These are phyloP conservation scores for Lipomyces oligophaga DNA, from an alignment of 805 yeast genomes.

Conservation along the genomic window DNA sequence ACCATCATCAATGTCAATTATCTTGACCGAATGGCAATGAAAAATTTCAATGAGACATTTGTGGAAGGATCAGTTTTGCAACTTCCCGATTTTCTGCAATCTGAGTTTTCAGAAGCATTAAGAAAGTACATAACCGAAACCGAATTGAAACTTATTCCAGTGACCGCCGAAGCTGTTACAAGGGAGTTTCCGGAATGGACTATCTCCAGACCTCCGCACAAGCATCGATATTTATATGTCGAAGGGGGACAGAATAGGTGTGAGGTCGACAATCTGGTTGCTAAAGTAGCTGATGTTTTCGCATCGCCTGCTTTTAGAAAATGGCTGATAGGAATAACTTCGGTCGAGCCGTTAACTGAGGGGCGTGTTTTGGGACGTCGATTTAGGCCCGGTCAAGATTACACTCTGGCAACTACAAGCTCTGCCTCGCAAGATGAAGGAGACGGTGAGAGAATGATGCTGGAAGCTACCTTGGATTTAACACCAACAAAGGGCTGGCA, in stretches of 20 bases:
- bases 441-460: slow-evolving; percentile 43
- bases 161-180: slow-evolving; percentile 37
- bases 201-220: slow-evolving; percentile 88
- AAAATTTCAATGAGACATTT: slow-evolving; percentile 50
- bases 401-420: slow-evolving; percentile 73
- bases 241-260: slow-evolving; percentile 41
- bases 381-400: slow-evolving; percentile 93
- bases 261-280: slow-evolving; percentile 15
- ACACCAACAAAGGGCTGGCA: slow-evolving; percentile 87
- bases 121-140: slow-evolving; percentile 51
- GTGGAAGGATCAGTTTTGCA: slow-evolving; percentile 66
- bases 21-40: slow-evolving; percentile 42
- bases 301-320: slow-evolving; percentile 51
- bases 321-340: slow-evolving; percentile 64
- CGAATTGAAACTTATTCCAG: slow-evolving; percentile 35
- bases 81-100: slow-evolving; percentile 58
- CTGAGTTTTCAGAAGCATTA: slow-evolving; percentile 49
- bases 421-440: slow-evolving; percentile 36
- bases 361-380: slow-evolving; percentile 74
- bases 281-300: slow-evolving; percentile 21
- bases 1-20: slow-evolving; percentile 57
- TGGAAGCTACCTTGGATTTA: slow-evolving; percentile 77
- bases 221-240: slow-evolving; percentile 78
- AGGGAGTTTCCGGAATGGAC: slow-evolving; percentile 72
- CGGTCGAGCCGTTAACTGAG: slow-evolving; percentile 51